phyloP scores from a whole-genome alignment of 2,329 filamentous ascomycete genomes.

The Cladosporium sp. region DNA sequence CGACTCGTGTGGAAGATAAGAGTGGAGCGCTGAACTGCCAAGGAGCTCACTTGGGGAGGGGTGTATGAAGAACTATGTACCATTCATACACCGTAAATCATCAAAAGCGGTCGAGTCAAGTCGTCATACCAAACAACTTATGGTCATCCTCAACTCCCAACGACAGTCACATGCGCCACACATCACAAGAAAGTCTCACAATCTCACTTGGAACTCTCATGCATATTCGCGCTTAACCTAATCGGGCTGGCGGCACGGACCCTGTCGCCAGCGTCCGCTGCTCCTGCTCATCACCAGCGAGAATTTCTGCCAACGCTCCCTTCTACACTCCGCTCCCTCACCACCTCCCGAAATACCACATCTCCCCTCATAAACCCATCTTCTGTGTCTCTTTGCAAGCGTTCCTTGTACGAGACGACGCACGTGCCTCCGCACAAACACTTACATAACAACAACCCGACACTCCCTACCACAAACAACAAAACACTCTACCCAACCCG shows the following conservation, averaged over 20 bases:
- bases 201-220: not conserved
- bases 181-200: slow-evolving; percentile 2
- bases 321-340: slow-evolving; percentile 6
- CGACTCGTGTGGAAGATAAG: not conserved
- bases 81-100: not conserved
- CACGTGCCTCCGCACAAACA: slow-evolving; percentile 17
- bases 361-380: not conserved
- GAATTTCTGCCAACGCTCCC: slow-evolving; percentile 5
- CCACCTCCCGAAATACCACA: slow-evolving; percentile 1
- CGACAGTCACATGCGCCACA: slow-evolving; percentile 2
- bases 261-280: not conserved
- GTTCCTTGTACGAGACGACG: slow-evolving; percentile 21
- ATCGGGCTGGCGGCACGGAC: not conserved
- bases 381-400: slow-evolving; percentile 21
- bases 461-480: slow-evolving; percentile 5
- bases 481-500: slow-evolving; percentile 2
- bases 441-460: slow-evolving; percentile 11
- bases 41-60: not conserved
- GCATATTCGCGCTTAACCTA: not conserved
- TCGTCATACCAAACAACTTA: not conserved
- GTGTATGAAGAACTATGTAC: not conserved
- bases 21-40: slow-evolving; percentile 1
- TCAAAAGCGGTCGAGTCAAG: not conserved
- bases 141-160: not conserved
- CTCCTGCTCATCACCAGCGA: not conserved